Percentiles rank a stretch among this genome's conserved stretches.
Conservation (phyloP, 176 grass and related monocot genomes). For the Guadua angustifolia region DNA sequence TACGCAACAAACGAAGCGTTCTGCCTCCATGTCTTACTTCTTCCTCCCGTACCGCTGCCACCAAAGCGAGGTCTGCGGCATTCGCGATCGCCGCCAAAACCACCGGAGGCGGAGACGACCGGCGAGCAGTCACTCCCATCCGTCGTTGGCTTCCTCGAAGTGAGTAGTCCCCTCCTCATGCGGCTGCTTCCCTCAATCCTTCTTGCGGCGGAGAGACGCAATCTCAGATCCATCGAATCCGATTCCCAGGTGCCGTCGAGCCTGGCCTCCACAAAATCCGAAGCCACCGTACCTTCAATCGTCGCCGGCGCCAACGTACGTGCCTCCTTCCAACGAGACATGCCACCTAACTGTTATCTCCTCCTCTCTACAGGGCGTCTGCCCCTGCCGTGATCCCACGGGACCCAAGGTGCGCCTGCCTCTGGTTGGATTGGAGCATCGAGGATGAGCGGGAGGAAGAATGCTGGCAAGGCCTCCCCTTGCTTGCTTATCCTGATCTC, state of each 20-base stretch:
- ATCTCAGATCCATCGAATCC: constrained; percentile 47
- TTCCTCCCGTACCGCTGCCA: not conserved
- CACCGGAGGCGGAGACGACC: constrained; percentile 1
- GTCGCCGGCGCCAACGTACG: not conserved
- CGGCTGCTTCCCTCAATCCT: not conserved
- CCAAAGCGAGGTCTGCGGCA: constrained; percentile 13
- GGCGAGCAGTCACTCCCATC: not conserved
- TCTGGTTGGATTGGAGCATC: constrained; percentile 19
- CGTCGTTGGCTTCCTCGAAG: not conserved
- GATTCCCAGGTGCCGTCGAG: not conserved
- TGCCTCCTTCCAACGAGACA: not conserved
- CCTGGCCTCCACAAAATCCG: not conserved
- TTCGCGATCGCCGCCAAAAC: constrained; percentile 18
- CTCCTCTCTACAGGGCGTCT: not conserved
- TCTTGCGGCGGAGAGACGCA: constrained; percentile 23
- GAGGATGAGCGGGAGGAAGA: constrained; percentile 58
- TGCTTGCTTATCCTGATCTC: constrained; percentile 62
- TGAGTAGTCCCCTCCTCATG: not conserved
- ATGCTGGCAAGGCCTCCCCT: constrained; percentile 56
- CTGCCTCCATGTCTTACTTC: too few species aligned
- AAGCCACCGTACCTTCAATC: not conserved
- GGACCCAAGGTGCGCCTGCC: not conserved
- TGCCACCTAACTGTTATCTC: not conserved
- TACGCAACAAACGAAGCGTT: too few species aligned
- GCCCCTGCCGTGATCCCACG: constrained; percentile 2